Evolutionary conservation across 805 yeast genomes (phyloP).

Genomic region (Ogataea nakhonphanomensis): DNA sequence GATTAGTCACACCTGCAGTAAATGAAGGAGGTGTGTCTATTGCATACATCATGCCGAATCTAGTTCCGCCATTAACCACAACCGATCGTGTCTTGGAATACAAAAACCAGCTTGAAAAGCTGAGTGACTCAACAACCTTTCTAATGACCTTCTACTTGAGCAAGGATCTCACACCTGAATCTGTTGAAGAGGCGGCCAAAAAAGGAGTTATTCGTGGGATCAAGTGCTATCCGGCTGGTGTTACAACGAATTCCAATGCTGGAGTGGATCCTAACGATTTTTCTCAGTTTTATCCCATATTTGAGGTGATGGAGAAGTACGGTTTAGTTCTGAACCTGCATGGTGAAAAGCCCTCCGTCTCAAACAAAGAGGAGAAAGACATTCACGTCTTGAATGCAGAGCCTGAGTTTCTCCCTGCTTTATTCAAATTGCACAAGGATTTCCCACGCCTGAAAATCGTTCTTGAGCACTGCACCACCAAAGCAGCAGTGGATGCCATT

Average conservation of each 20-base stretch:
- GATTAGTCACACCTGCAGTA: constrained; percentile 84
- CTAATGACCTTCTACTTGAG: constrained; percentile 87
- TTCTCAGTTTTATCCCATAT: constrained; percentile 81
- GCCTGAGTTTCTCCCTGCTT: constrained; percentile 85
- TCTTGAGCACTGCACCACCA: constrained; percentile 92
- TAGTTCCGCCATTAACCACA: constrained; percentile 87
- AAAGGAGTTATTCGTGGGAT: constrained; percentile 75
- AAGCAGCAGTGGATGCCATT: constrained; percentile 79
- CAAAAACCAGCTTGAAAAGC: constrained; percentile 54
- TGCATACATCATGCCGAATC: constrained; percentile 94
- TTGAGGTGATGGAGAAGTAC: constrained; percentile 80
- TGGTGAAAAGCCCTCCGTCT: constrained; percentile 85
- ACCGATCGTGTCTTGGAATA: constrained; percentile 69
- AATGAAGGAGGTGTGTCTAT: constrained; percentile 87
- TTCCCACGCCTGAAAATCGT: constrained; percentile 86
- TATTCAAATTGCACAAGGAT: constrained; percentile 68
- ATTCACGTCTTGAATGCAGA: constrained; percentile 94
- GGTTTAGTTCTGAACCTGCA: constrained; percentile 81
- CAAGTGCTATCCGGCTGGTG: constrained; percentile 98
- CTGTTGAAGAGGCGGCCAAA: constrained; percentile 74
- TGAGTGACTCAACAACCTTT: constrained; percentile 82
- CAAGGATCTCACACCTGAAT: constrained; percentile 77
- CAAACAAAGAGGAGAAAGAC: constrained; percentile 42
- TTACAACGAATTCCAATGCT: constrained; percentile 89
- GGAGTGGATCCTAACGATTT: constrained; percentile 96